phyloP scores from a whole-genome alignment of 441 rosid genomes.

The Pelargonium citronellum region DNA sequence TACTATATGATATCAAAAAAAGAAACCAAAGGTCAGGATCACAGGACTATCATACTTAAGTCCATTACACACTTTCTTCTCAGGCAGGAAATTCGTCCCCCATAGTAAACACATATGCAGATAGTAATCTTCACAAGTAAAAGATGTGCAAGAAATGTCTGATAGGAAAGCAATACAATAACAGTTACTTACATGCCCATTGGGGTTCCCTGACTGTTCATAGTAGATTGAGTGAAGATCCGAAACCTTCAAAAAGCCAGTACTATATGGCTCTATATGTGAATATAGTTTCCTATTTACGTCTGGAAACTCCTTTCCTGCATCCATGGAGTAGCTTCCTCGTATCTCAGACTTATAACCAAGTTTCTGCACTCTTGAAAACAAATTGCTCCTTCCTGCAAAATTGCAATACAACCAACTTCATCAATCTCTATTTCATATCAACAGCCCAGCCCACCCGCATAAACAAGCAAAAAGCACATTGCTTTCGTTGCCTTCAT shows the following conservation, averaged over 20 bases:
- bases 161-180: no score
- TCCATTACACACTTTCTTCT: no score
- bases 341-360: conserved; percentile 30
- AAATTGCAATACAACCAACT: not conserved
- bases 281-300: conserved; percentile 48
- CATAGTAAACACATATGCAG: not conserved
- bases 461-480: not conserved
- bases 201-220: conserved; percentile 90
- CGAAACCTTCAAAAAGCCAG: conserved; percentile 71
- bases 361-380: conserved; percentile 22
- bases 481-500: not conserved
- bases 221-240: conserved; percentile 64
- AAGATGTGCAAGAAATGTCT: not conserved
- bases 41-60: no score
- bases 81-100: no score
- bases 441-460: not conserved
- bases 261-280: conserved; percentile 55
- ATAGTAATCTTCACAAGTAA: not conserved
- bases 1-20: no score
- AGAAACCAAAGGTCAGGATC: no score
- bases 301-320: conserved; percentile 31
- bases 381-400: conserved; percentile 27
- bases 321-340: conserved; percentile 37
- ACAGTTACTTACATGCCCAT: conserved; percentile 57
- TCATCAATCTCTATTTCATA: not conserved